These are phyloP conservation scores for Wickerhamiella vanderwaltii DNA, from an alignment of 805 yeast genomes.

Conservation along the genomic window DNA sequence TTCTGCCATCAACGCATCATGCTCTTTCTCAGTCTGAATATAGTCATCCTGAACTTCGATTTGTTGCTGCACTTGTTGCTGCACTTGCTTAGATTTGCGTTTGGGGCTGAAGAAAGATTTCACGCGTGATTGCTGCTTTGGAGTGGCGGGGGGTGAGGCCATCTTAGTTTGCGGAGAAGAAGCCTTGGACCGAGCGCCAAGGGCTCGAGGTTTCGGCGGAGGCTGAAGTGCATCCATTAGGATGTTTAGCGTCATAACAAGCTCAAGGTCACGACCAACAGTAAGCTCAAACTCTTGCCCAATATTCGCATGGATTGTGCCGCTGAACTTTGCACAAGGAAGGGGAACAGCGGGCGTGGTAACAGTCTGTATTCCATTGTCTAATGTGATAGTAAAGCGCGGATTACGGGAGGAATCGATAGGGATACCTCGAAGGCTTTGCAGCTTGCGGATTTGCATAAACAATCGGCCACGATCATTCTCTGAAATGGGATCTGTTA, in stretches of 20 bases:
- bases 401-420: constrained; percentile 20
- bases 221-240: constrained; percentile 37
- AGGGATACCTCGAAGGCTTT: constrained; percentile 21
- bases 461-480: constrained; percentile 23
- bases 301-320: constrained; percentile 15
- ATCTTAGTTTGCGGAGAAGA: not conserved
- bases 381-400: constrained; percentile 20
- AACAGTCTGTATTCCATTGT: constrained; percentile 24
- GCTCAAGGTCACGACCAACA: constrained; percentile 47
- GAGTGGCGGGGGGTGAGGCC: constrained; percentile 10
- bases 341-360: constrained; percentile 20
- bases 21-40: constrained; percentile 12
- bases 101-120: constrained; percentile 22
- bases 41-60: not conserved
- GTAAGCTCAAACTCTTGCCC: constrained; percentile 68
- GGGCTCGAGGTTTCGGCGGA: constrained; percentile 15
- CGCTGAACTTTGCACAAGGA: constrained; percentile 17
- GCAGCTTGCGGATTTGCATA: constrained; percentile 20
- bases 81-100: constrained; percentile 9
- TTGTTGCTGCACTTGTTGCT: constrained; percentile 8
- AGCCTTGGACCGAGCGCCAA: not conserved
- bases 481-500: constrained; percentile 20
- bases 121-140: constrained; percentile 15
- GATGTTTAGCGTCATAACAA: constrained; percentile 56
- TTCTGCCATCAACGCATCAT: constrained; percentile 16